Base-by-base conservation (phyloP, 805 yeast species). In the Saccharomycopsis oosterbeekiorum region DNA sequence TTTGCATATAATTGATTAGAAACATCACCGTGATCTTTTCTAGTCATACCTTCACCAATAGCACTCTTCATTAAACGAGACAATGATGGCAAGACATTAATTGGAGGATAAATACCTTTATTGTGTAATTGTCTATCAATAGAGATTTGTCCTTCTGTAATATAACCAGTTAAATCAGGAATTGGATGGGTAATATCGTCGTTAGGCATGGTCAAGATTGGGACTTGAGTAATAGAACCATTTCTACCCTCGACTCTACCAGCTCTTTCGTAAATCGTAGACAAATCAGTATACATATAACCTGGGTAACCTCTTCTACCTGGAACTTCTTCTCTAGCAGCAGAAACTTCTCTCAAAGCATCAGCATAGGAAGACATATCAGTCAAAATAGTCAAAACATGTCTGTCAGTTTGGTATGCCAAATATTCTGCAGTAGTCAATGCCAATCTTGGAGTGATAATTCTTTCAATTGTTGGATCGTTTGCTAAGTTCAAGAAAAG, bases 281-380 rank as follows among this genome's bases (percentile, higher is more conserved):
- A 89, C 81, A 94, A 89, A 86, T 94, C 99, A 56, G 99, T 94
- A 80, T 94, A 94, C 99, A 94, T 94, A 77, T 94, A 94, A 88
- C 99, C 99, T 67, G 99, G 99, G 77, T 94, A 94, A 82, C 99
- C 99, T 86, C 99, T 91, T 84, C 99, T 91, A 82, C 99, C 99
- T 73, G 99, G 99, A 56, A 94, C 99, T 79, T 96, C 99, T 78
- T 94, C 99, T 82, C 99, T 91, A 57, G 99, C 99, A 65, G 99
- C 99, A 66, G 97, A 91, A 58, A 94, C 99, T 80, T 94, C 99
- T 86, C 99, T 92, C 73, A 94, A 80, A 50, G 99, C 99, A 75
- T 94, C 99, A 50, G 99, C 99, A 74, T 94, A 94, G n/a, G 99
- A 94, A 34, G 97, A 90, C 99, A 94, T 94, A 79, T 94, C 99